Conservation (phyloP, 129 eudicot genomes). For the Deinandra increscens region DNA sequence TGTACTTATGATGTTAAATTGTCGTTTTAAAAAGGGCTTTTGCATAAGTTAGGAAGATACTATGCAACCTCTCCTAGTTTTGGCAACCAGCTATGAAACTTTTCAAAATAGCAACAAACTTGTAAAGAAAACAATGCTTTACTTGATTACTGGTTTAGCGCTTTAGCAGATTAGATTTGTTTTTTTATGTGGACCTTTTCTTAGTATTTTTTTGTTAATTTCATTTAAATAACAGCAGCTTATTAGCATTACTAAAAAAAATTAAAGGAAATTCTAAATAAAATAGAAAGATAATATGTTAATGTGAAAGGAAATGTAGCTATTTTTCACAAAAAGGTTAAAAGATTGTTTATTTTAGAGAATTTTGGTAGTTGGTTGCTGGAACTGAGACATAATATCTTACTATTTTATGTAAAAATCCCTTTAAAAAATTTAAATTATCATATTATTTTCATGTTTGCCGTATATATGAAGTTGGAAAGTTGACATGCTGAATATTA, state of each 20-base stretch:
- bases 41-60: constrained; percentile 1
- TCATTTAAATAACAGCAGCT: background rate
- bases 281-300: background rate
- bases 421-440: background rate
- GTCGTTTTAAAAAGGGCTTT: background rate
- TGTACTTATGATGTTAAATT: constrained; percentile 12
- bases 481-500: constrained; percentile 33
- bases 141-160: background rate
- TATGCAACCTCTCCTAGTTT: background rate
- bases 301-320: background rate
- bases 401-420: background rate
- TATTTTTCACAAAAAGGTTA: background rate
- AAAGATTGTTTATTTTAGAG: background rate
- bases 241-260: background rate
- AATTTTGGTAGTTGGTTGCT: background rate
- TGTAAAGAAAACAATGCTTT: background rate
- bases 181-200: background rate
- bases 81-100: background rate
- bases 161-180: background rate
- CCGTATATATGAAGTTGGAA: constrained; percentile 19
- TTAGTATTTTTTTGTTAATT: background rate
- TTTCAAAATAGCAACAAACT: background rate
- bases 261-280: background rate
- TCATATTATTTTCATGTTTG: constrained; percentile 17
- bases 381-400: background rate